Evolutionary conservation across 352 stramenopile genomes (phyloP).

Genomic region (Phytophthora pinifolia): DNA sequence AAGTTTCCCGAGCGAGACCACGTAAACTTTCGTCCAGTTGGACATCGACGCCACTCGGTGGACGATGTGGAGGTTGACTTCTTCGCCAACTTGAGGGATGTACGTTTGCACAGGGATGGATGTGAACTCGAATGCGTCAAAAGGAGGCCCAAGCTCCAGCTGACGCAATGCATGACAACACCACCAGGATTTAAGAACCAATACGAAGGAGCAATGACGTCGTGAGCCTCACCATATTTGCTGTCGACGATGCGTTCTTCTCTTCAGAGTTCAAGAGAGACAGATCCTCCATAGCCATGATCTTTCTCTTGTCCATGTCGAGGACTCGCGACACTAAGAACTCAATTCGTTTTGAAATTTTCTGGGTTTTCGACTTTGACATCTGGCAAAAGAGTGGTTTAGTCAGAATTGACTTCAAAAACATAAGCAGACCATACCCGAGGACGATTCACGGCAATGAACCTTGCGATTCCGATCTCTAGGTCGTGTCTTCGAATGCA

Average conservation of each 20-base stretch:
- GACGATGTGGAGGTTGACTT: constrained; percentile 72
- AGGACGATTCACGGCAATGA: constrained; percentile 64
- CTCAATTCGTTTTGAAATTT: constrained; percentile 68
- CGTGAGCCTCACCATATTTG: constrained; percentile 41
- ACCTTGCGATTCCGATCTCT: constrained; percentile 73
- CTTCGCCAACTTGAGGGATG: constrained; percentile 73
- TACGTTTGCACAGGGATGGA: constrained; percentile 80
- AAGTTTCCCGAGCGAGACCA: constrained; percentile 68
- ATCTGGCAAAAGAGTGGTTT: constrained; percentile 32
- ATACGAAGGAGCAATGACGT: background rate
- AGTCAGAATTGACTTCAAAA: background rate
- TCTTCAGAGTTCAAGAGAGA: constrained; percentile 72
- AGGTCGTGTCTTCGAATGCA: constrained; percentile 74
- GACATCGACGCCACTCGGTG: constrained; percentile 83
- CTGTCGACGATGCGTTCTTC: constrained; percentile 48
- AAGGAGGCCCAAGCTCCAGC: constrained; percentile 75
- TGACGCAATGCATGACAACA: constrained; percentile 14
- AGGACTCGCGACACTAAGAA: constrained; percentile 65
- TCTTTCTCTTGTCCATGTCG: constrained; percentile 67
- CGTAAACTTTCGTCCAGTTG: constrained; percentile 85
- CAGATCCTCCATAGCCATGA: constrained; percentile 64
- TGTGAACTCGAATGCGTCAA: constrained; percentile 59
- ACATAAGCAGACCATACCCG: constrained; percentile 37
- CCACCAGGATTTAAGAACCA: background rate
- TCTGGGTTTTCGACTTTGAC: constrained; percentile 40